phyloP scores from a whole-genome alignment of 805 yeast species.

The Kazachstania taianensis region DNA sequence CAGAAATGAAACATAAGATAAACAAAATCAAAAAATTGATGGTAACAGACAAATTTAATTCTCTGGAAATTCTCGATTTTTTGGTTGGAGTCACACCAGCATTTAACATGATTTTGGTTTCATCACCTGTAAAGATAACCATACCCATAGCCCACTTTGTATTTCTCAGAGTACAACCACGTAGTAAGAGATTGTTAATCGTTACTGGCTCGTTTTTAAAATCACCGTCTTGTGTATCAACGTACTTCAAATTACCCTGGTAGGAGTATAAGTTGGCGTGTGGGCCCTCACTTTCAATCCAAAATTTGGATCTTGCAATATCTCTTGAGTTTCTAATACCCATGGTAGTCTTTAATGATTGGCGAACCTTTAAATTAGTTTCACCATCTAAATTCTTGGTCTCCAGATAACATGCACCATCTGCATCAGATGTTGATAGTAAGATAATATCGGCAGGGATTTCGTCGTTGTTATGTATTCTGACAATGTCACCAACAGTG shows the following conservation, averaged over 20 bases:
- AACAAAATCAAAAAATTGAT: constrained; percentile 58
- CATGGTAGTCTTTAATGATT: constrained; percentile 55
- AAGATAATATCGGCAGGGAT: constrained; percentile 67
- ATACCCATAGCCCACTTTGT: constrained; percentile 78
- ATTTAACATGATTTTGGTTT: constrained; percentile 73
- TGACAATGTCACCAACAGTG: constrained; percentile 60
- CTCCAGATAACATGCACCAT: constrained; percentile 65
- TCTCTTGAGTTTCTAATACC: constrained; percentile 40
- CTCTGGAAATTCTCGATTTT: constrained; percentile 61
- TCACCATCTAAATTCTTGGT: constrained; percentile 79
- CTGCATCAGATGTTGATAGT: constrained; percentile 55
- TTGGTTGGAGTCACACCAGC: constrained; percentile 75
- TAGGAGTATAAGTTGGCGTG: constrained; percentile 68
- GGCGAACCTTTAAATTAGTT: constrained; percentile 67
- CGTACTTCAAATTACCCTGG: constrained; percentile 57
- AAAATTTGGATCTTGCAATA: constrained; percentile 42
- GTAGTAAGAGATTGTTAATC: constrained; percentile 55
- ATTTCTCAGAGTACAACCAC: constrained; percentile 73
- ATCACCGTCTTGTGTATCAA: constrained; percentile 27
- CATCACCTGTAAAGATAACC: constrained; percentile 68
- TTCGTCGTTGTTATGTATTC: constrained; percentile 66
- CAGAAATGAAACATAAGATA: constrained; percentile 57
- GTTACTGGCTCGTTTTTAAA: constrained; percentile 49
- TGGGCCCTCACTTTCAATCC: constrained; percentile 79
- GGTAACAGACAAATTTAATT: constrained; percentile 58